phyloP scores from a whole-genome alignment of 2,329 filamentous ascomycete species.

The Endoconidiophora polonica region DNA sequence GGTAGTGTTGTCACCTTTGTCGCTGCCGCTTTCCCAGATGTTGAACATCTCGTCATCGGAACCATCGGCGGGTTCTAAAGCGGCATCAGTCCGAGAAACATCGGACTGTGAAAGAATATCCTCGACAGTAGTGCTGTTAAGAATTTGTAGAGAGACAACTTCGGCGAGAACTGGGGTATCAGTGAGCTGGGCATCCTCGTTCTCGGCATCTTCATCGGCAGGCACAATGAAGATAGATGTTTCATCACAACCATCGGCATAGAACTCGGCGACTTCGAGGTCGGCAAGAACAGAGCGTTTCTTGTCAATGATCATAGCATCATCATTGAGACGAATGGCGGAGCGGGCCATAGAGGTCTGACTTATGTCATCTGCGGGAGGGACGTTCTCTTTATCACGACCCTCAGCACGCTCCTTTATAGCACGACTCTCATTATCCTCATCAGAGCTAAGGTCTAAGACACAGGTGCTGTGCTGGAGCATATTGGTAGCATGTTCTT shows the following conservation, averaged over 20 bases:
- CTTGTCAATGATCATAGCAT: conserved; percentile 46
- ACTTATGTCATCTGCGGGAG: conserved; percentile 50
- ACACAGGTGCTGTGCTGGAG: conserved; percentile 80
- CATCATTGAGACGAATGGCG: conserved; percentile 20
- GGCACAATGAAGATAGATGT: conserved; percentile 43
- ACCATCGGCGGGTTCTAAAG: conserved; percentile 38
- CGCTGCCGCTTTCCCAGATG: conserved; percentile 54
- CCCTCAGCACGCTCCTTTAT: conserved; percentile 37
- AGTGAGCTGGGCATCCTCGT: conserved; percentile 1
- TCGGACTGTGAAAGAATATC: conserved; percentile 15
- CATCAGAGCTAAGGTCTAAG: conserved; percentile 79
- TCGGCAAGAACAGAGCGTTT: conserved; percentile 49
- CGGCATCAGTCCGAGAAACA: conserved; percentile 21
- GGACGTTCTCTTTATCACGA: conserved; percentile 83
- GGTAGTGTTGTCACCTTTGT: conserved; percentile 33
- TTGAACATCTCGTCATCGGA: conserved; percentile 46
- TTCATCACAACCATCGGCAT: conserved; percentile 47
- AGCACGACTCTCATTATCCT: conserved; percentile 47
- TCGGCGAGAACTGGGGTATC: conserved; percentile 1
- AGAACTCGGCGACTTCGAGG: conserved; percentile 51
- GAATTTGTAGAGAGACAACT: background rate
- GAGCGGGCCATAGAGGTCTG: conserved; percentile 30
- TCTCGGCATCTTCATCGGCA: conserved; percentile 37
- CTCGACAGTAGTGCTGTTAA: conserved; percentile 11
- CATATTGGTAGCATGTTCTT: conserved; percentile 81